Base-by-base conservation (phyloP, 192 early-diverging fungal genomes). In the Rhizophagus clarus region DNA sequence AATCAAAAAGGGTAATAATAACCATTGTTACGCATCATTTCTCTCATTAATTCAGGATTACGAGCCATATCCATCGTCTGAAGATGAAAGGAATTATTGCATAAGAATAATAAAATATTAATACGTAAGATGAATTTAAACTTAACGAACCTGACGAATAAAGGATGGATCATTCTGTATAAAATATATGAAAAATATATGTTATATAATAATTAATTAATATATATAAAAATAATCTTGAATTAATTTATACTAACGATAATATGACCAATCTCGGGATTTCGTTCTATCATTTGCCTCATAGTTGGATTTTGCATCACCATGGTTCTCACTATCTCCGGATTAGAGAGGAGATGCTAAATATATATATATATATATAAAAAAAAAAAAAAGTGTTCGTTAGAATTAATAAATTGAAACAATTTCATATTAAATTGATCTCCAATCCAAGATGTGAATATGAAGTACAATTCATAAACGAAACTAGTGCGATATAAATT, bases 241-340 rank as follows among this genome's bases (percentile, higher is more conserved):
- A 31, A 20, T 56, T 5, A 20, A 20, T 34, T 45, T 72, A 72
- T 40, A 51, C 68, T 37, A 20, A 78, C 76, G 72, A 91, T 88
- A 61, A 89, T 84, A 74, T 90, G 89, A 14, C 88, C 89, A 47
- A 91, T 83, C 66, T 91, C 90, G 34, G 90, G 90, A 63, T 91
- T 90, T 62, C 87, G 84, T 51, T 91, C 90, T 67, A 90, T 84
- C 82, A 90, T 84, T 42, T 85, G 81, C 45, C 85, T 68, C 80
- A 89, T 90, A 47, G 89, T 87, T 24, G 89, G 89, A 72, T 90
- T 89, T 32, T 86, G 82, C 89, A 90, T 90, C 81, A 90, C 87
- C 75, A 90, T 89, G 40, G 87, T 86, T 70, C 88, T 84, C 74
- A 90, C 85, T 42, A 90, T 81, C 56, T 90, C 89, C 79, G 83